Evolutionary conservation across 306 rosid genomes (phyloP), one percentile per base, ranked within the genome.

Genomic region (Malus asiatica): DNA sequence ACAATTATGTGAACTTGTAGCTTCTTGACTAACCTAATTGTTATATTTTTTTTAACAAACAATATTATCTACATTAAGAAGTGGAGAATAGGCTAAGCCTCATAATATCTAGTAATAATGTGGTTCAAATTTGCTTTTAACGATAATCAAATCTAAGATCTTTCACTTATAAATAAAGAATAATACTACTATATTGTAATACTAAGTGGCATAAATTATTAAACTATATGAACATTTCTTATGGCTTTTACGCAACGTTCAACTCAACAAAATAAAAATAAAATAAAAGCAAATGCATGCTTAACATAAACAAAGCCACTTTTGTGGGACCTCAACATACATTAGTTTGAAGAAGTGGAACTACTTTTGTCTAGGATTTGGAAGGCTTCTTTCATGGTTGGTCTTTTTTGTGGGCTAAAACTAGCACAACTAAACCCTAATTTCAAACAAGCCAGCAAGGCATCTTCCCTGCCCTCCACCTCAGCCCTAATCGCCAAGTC

Each of bases 301-400:
- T 73, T 66, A 70, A 77, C 53, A 75, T 69, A 65, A 70, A 46
- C 71, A 77, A 78, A 42, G 11, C 27, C 20, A 61, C 69, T 29
- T 72, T 71, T 23, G 35, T 11, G 58, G 74, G 80, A 45, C 76
- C 81, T 78, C 67, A 73, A 73, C 25, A 63, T 84, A 79, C 60
- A 81, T 73, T 59, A 72, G 71, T 42, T 35, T 12, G 76, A 79
- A 67, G 66, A 73, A 73, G 77, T 15, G 20, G 51, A 40, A 35
- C 23, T 19, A 73, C 40, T 73, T 78, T 83, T 87, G 23, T 89
- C 97, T 4, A 95, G 79, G 62, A 84, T 74, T 78, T 90, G 97
- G 18, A 90, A 45, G 16, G 87, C 97, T 76, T 95, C 97, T 84
- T 88, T 95, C 93, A 92, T 95, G 46, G 89, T 79, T 6, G 96